Base-by-base conservation (phyloP, 1,139 yeast genomes). In the Scheffersomyces stambukii region DNA sequence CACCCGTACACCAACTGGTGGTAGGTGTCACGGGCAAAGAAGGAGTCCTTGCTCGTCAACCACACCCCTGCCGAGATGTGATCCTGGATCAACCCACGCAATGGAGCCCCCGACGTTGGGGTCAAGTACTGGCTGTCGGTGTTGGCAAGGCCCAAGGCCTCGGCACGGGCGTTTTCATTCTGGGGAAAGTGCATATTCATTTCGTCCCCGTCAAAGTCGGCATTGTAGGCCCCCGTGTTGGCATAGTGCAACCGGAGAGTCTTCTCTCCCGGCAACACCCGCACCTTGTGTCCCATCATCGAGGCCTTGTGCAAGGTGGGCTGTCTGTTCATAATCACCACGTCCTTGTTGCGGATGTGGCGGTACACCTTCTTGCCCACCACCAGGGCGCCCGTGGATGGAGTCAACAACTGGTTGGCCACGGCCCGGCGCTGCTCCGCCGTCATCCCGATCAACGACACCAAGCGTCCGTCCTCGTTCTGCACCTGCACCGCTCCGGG, bases 171-270 rank as follows among this genome's bases (percentile, higher is more conserved):
- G 48, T 86, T 86, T 64, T 91, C 97, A 58, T 85, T 89, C 64
- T 93, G 99, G 17, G 99, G 99, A 70, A 93, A 91, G 64, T 93
- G 99, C 96, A 93, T 83, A 57, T 93, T 93, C 99, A 93, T 93
- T 68, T 93, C 99, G 63, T 93, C 99, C 68, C 99, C 99, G 65
- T 93, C 99, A 51, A 93, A 93, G 75, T 93, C 99, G 23, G 98
- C 98, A 59, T 91, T 93, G 62, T 88, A 88, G 30, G 98, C 96
- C 65, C 97, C 97, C 27, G 98, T 93, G 57, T 93, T 93, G 45
- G 99, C 98, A 59, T 93, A 93, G 60, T 93, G 99, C 58, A 93
- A 71, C 55, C 99, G 77, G 46, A 93, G 70, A 4, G 98, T 93
- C 68, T 93, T 93, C 54, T 93, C 98, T 38, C 95, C 95, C 3